Conservation (phyloP, 2,329 filamentous ascomycete genomes). For the Fusarium decemcellulare region DNA sequence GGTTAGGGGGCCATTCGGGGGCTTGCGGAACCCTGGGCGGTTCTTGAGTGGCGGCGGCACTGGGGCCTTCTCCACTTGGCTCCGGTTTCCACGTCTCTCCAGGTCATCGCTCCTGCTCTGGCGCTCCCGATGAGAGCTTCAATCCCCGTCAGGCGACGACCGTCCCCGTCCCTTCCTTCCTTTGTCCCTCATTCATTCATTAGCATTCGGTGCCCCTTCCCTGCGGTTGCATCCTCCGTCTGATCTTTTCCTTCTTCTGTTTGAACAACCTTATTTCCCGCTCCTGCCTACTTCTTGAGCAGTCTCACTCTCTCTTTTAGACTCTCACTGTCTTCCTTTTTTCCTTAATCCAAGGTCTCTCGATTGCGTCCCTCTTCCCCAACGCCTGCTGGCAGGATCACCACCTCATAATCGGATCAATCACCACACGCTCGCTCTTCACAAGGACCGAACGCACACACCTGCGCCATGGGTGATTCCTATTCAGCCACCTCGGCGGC, state of each 20-base stretch:
- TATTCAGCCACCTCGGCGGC: constrained; percentile 30
- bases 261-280: constrained; percentile 17
- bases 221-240: constrained; percentile 22
- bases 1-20: constrained; percentile 12
- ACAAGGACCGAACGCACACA: constrained; percentile 6
- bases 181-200: constrained; percentile 23
- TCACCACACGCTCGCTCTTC: constrained; percentile 1
- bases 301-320: constrained; percentile 25
- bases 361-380: background rate
- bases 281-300: constrained; percentile 15
- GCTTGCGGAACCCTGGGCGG: constrained; percentile 14
- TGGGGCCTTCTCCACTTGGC: constrained; percentile 33
- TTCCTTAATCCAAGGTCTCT: background rate
- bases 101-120: constrained; percentile 17
- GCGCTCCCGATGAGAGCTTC: constrained; percentile 38
- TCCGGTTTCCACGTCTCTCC: constrained; percentile 10
- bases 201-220: constrained; percentile 26
- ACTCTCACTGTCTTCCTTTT: constrained; percentile 12
- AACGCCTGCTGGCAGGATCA: constrained; percentile 45
- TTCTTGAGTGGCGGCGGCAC: constrained; percentile 42
- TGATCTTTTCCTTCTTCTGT: constrained; percentile 33
- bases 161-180: constrained; percentile 20
- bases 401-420: background rate
- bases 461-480: constrained; percentile 41
- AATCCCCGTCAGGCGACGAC: constrained; percentile 32